phyloP scores from a whole-genome alignment of 805 yeast genomes.

The Kodamaea nitidulidarum region DNA sequence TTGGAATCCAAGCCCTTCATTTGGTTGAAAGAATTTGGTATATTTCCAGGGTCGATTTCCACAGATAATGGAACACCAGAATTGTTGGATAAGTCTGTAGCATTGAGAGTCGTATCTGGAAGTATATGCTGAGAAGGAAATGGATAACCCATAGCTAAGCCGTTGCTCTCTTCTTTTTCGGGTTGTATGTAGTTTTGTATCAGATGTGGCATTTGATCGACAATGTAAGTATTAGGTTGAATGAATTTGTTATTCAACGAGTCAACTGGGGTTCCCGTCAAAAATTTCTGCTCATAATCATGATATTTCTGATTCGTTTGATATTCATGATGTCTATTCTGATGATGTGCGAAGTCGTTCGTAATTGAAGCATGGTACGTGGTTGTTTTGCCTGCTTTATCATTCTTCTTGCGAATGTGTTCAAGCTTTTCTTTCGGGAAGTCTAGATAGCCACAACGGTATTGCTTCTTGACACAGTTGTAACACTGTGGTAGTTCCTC shows the following conservation, averaged over 20 bases:
- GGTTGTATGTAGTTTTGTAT: too few species aligned
- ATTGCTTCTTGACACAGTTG: slow-evolving; percentile 35
- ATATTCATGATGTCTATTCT: background rate
- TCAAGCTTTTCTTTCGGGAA: slow-evolving; percentile 36
- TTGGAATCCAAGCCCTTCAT: background rate
- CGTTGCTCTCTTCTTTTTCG: too few species aligned
- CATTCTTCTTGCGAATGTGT: slow-evolving; percentile 32
- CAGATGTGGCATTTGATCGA: too few species aligned
- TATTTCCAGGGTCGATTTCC: background rate
- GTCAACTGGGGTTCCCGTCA: background rate
- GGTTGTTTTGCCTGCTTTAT: slow-evolving; percentile 10
- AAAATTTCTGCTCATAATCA: too few species aligned
- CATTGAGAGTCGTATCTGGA: too few species aligned
- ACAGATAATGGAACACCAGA: background rate
- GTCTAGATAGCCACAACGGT: slow-evolving; percentile 40
- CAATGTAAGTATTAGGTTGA: too few species aligned
- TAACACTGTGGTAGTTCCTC: slow-evolving; percentile 41
- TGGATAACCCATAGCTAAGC: too few species aligned
- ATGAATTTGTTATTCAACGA: background rate
- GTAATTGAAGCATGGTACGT: background rate
- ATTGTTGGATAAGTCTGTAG: background rate
- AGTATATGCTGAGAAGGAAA: background rate
- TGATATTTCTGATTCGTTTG: too few species aligned
- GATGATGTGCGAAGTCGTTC: background rate
- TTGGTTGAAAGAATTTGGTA: background rate